phyloP scores from a whole-genome alignment of 2,329 filamentous ascomycete species.

The Colletotrichum musicola region DNA sequence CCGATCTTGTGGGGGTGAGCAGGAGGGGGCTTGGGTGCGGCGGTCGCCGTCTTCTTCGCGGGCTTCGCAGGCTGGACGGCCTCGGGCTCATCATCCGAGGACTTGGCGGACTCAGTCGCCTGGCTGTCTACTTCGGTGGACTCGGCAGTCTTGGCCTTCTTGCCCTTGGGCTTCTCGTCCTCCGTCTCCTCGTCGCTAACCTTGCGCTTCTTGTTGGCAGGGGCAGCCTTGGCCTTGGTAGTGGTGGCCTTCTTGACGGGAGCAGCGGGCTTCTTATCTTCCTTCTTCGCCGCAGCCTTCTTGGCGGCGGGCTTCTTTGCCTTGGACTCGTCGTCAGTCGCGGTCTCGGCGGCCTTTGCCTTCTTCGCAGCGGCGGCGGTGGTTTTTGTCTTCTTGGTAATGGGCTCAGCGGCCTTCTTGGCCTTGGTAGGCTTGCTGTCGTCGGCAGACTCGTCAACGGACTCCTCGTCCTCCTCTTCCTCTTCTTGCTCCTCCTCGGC shows the following conservation, averaged over 20 bases:
- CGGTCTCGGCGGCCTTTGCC: constrained; percentile 64
- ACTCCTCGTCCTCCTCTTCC: constrained; percentile 15
- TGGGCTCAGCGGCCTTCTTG: constrained; percentile 50
- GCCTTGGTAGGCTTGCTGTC: constrained; percentile 39
- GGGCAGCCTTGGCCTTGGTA: constrained; percentile 29
- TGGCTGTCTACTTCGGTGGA: constrained; percentile 35
- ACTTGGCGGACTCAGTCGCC: constrained; percentile 35
- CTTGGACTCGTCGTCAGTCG: constrained; percentile 40
- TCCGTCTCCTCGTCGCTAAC: constrained; percentile 33
- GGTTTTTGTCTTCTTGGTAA: constrained; percentile 34
- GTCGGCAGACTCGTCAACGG: constrained; percentile 17
- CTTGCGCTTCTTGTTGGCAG: constrained; percentile 41
- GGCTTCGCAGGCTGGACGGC: constrained; percentile 37
- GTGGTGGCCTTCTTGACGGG: constrained; percentile 26
- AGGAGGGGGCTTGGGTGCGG: constrained; percentile 34
- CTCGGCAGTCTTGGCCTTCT: constrained; percentile 40
- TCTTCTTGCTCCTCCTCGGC: constrained; percentile 19
- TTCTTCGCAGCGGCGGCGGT: constrained; percentile 33
- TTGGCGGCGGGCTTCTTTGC: constrained; percentile 58
- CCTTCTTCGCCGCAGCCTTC: constrained; percentile 65
- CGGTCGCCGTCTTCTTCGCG: constrained; percentile 34
- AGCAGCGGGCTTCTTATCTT: constrained; percentile 64
- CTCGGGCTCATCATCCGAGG: constrained; percentile 34
- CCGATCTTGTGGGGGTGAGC: constrained; percentile 39
- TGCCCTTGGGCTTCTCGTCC: constrained; percentile 40